Conservation (phyloP, 768 basidiomycete species). For the Sarcomyxa edulis region DNA sequence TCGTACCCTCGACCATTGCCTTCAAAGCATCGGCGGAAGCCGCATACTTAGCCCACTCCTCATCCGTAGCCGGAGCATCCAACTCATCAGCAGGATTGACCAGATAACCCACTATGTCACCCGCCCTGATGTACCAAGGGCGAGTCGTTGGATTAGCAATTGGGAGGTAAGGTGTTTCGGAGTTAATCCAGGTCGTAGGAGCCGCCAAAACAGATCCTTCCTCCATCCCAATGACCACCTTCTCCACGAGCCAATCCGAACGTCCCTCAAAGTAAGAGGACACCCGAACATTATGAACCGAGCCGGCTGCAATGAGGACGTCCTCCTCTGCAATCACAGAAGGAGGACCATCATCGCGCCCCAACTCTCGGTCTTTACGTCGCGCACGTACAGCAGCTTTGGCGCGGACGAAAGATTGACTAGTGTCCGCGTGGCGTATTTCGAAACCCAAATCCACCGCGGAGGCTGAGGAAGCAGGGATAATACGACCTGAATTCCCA, state of each 20-base stretch:
- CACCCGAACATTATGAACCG: no score
- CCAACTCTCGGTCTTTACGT: not conserved
- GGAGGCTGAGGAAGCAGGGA: constrained; percentile 7
- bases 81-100: constrained; percentile 2
- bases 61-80: constrained; percentile 6
- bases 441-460: constrained; percentile 6
- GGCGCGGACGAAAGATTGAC: not conserved
- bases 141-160: constrained; percentile 11
- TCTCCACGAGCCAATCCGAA: no score
- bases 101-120: constrained; percentile 10
- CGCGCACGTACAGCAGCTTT: not conserved
- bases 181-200: constrained; percentile 11
- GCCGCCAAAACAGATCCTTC: constrained; percentile 11
- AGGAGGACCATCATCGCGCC: no score
- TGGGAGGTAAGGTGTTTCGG: constrained; percentile 7
- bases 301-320: no score
- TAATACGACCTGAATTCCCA: not conserved
- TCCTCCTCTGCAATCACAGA: constrained; percentile 7
- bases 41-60: not conserved
- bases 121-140: constrained; percentile 8
- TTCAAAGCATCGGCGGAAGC: constrained; percentile 7
- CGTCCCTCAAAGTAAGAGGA: no score
- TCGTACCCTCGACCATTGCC: not conserved
- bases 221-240: constrained; percentile 8
- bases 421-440: not conserved